Percentiles rank a stretch among this genome's conserved stretches.
These are phyloP conservation scores for Chaetoscypha palmicola DNA, from an alignment of 2,329 filamentous ascomycete genomes.

Conservation along the genomic window DNA sequence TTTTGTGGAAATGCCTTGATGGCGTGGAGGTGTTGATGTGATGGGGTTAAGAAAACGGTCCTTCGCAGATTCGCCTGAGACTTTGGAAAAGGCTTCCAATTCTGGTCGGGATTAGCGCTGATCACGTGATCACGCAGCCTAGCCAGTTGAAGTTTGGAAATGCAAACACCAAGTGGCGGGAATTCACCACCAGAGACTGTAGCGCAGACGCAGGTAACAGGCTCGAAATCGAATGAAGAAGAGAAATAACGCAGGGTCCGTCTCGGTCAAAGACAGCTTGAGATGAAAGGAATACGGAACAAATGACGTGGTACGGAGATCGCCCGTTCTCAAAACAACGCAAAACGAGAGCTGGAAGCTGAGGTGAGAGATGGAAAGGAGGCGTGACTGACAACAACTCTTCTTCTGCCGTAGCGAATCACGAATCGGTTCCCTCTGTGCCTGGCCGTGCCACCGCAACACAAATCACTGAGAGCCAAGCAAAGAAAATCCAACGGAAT, in stretches of 20 bases:
- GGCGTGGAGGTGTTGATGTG: conserved; percentile 1
- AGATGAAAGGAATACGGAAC: background rate
- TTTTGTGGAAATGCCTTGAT: conserved; percentile 20
- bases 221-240: conserved; percentile 6
- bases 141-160: background rate
- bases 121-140: background rate
- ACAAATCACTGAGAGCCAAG: conserved; percentile 26
- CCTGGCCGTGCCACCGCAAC: conserved; percentile 22
- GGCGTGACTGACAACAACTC: conserved; percentile 6
- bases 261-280: background rate
- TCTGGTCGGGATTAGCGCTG: too few species aligned
- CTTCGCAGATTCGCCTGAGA: conserved; percentile 1
- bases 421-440: conserved; percentile 14
- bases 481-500: conserved; percentile 18
- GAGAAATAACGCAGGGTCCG: conserved; percentile 7
- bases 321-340: conserved; percentile 22
- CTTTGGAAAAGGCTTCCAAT: background rate
- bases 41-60: conserved; percentile 11
- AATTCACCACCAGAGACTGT: too few species aligned
- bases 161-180: too few species aligned
- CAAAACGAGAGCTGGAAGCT: conserved; percentile 12
- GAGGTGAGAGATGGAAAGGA: conserved; percentile 7
- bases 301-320: conserved; percentile 4
- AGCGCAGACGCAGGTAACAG: too few species aligned
- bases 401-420: conserved; percentile 20